phyloP scores from a whole-genome alignment of 2,329 filamentous ascomycete species.

The Diaporthe sp. region DNA sequence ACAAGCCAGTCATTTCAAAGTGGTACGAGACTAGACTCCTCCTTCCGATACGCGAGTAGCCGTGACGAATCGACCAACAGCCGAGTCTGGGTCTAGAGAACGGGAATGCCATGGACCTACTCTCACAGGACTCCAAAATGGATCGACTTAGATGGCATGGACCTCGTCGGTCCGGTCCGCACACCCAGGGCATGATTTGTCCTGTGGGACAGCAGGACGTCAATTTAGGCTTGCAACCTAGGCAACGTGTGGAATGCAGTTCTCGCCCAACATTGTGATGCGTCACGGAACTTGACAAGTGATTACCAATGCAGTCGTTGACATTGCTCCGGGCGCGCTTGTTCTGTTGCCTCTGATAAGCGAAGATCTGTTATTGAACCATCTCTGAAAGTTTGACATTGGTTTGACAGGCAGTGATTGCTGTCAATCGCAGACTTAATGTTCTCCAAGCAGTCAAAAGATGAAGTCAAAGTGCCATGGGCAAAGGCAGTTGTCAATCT shows the following conservation, averaged over 20 bases:
- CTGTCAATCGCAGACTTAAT: background rate
- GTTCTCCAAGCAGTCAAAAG: background rate
- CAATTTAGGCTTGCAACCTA: background rate
- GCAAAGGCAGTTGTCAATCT: background rate
- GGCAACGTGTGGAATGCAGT: background rate
- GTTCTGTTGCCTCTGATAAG: background rate
- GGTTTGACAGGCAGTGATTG: no score
- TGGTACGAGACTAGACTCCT: background rate
- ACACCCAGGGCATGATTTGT: background rate
- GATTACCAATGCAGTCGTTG: background rate
- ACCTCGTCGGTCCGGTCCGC: background rate
- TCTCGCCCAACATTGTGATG: background rate
- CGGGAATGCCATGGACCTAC: background rate
- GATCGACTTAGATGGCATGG: background rate
- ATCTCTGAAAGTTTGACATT: background rate
- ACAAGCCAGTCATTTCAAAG: background rate
- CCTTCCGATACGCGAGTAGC: background rate
- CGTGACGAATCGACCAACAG: background rate
- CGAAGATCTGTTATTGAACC: background rate
- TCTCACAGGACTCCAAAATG: background rate
- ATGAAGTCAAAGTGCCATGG: background rate
- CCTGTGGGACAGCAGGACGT: background rate
- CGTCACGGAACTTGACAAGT: no score
- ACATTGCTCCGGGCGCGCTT: background rate
- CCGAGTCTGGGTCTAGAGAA: background rate